A percentile compares a stretch with the other conserved stretches of the same genome.
Evolutionary conservation across 2,329 filamentous ascomycete genomes (phyloP).

Genomic region (Emmonsia crescens): DNA sequence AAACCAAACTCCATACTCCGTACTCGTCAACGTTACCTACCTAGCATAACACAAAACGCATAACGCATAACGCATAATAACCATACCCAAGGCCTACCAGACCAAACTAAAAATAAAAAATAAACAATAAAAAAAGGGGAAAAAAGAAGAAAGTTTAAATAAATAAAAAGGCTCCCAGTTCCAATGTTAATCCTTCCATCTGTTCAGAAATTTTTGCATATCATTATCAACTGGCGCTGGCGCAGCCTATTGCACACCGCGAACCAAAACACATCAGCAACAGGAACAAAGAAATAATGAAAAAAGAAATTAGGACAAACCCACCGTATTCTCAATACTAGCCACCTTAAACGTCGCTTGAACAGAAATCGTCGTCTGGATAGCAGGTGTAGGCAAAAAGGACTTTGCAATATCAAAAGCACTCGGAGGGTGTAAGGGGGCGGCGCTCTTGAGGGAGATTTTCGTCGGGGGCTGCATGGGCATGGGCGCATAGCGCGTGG

Average conservation of each 20-base stretch:
- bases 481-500: slow-evolving; percentile 52
- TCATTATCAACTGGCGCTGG: slow-evolving; percentile 42
- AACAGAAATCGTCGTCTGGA: slow-evolving; percentile 38
- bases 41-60: background rate
- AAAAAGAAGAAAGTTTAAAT: background rate
- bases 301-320: slow-evolving; percentile 18
- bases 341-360: slow-evolving; percentile 41
- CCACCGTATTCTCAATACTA: slow-evolving; percentile 50
- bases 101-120: background rate
- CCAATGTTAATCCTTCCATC: slow-evolving; percentile 46
- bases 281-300: too few relatives aligned
- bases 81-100: background rate
- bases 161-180: background rate
- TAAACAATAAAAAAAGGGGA: background rate
- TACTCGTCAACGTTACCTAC: background rate
- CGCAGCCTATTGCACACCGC: slow-evolving; percentile 37
- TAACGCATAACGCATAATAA: background rate
- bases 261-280: background rate
- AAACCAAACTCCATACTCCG: background rate
- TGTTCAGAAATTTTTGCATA: slow-evolving; percentile 47
- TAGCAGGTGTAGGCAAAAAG: slow-evolving; percentile 36
- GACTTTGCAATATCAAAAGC: slow-evolving; percentile 42
- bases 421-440: slow-evolving; percentile 46
- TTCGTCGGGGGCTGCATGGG: slow-evolving; percentile 48
- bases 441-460: slow-evolving; percentile 43